phyloP scores from a whole-genome alignment of 805 yeast genomes.

The Metschnikowia reukaufii region DNA sequence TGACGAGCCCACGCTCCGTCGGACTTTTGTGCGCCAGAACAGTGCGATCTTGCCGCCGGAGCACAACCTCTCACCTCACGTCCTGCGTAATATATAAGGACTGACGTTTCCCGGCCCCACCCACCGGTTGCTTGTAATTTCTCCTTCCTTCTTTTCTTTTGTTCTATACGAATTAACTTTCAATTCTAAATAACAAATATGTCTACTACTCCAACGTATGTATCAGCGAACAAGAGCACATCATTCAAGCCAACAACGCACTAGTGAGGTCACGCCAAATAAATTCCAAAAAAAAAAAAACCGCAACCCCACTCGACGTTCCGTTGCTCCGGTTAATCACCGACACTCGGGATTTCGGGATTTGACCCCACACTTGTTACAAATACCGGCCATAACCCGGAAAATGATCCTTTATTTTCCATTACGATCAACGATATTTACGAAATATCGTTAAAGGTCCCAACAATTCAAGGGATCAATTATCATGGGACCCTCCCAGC shows the following conservation, averaged over 20 bases:
- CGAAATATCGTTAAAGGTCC: too few species aligned
- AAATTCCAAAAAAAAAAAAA: not conserved
- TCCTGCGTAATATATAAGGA: constrained; percentile 19
- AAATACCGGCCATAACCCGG: not conserved
- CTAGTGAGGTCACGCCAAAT: not conserved
- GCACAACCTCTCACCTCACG: constrained; percentile 3
- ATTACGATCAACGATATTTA: too few species aligned
- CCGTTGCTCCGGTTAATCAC: constrained; percentile 1
- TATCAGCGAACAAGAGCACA: constrained; percentile 9
- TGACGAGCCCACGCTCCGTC: constrained; percentile 3
- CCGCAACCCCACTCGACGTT: not conserved
- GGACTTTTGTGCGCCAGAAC: constrained; percentile 18
- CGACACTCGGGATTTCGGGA: constrained; percentile 1
- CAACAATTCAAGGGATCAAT: not conserved
- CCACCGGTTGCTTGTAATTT: constrained; percentile 4
- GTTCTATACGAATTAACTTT: constrained; percentile 5
- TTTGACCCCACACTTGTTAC: not conserved
- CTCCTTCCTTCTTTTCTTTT: constrained; percentile 5
- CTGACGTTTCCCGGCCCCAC: constrained; percentile 15
- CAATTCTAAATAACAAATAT: constrained; percentile 19
- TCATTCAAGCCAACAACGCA: not conserved
- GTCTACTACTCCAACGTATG: constrained; percentile 49
- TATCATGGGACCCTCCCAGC: not conserved
- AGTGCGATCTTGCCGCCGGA: constrained; percentile 11
- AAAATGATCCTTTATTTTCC: too few species aligned